phyloP scores from a whole-genome alignment of 345 rosid genomes.

The sweet orange (Citrus sinensis) region DNA sequence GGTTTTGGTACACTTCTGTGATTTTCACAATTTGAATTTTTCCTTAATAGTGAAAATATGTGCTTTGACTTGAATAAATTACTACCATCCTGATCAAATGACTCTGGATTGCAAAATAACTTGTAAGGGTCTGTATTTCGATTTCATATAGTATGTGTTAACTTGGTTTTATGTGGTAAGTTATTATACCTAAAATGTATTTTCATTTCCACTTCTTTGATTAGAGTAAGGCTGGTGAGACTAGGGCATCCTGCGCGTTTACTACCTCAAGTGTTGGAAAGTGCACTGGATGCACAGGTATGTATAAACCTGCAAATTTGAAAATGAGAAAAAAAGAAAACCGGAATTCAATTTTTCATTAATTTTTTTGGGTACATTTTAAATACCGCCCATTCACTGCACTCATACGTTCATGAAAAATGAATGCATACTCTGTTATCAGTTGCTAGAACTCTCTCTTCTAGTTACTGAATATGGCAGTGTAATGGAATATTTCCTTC shows the following conservation, averaged over 20 bases:
- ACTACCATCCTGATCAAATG: background rate
- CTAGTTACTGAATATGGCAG: constrained; percentile 3
- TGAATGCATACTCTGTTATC: background rate
- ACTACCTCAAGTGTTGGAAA: constrained; percentile 87
- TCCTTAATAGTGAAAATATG: background rate
- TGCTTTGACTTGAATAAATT: background rate
- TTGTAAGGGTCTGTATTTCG: background rate
- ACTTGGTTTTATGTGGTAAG: background rate
- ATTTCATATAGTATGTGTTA: background rate
- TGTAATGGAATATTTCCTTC: background rate
- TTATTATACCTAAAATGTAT: background rate
- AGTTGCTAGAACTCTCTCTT: background rate
- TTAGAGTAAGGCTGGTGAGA: constrained; percentile 83
- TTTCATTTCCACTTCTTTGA: constrained; percentile 1
- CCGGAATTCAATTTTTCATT: constrained; percentile 4
- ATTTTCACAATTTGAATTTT: background rate
- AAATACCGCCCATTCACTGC: background rate
- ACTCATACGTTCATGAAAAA: background rate
- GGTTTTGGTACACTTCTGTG: background rate
- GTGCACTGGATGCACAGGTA: constrained; percentile 94
- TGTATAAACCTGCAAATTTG: background rate
- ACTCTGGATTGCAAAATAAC: background rate
- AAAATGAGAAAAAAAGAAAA: background rate
- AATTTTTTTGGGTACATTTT: background rate
- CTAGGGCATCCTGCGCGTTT: constrained; percentile 96